Evolutionary conservation across 208 protist species (phyloP).

Genomic region (Trypanosoma avium): DNA sequence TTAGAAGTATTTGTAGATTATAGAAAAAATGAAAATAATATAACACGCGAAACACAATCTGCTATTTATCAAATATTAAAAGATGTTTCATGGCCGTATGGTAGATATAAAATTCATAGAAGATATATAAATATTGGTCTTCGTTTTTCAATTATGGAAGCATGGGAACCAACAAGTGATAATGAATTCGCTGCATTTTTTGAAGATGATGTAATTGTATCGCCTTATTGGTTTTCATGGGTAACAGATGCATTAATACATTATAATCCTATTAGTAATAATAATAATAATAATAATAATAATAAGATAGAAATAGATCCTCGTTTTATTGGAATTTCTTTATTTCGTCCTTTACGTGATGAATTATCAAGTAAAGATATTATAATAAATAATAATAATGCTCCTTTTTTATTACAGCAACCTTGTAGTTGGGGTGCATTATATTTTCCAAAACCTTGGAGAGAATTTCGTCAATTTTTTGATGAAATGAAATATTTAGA

Average conservation of each 20-base stretch:
- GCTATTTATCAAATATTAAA: constrained; percentile 19
- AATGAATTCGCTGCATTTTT: constrained; percentile 60
- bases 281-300: neutral
- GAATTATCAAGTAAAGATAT: constrained; percentile 21
- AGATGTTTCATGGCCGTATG: constrained; percentile 39
- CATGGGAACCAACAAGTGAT: constrained; percentile 56
- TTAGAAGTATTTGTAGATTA: constrained; percentile 27
- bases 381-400: constrained; percentile 2
- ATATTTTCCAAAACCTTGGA: constrained; percentile 33
- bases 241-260: constrained; percentile 25
- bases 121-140: constrained; percentile 23
- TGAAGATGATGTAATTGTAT: constrained; percentile 42
- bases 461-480: constrained; percentile 32
- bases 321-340: constrained; percentile 28
- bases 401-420: constrained; percentile 38
- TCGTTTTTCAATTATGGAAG: constrained; percentile 28
- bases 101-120: constrained; percentile 40
- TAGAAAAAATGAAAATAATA: neutral
- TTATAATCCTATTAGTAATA: constrained; percentile 24
- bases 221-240: constrained; percentile 61
- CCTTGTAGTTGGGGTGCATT: constrained; percentile 41
- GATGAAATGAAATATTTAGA: constrained; percentile 13
- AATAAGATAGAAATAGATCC: constrained; percentile 4
- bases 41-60: neutral
- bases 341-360: constrained; percentile 36